Percentiles rank a stretch among this genome's conserved stretches.
Conservation (phyloP, 2,329 filamentous ascomycete species). For the Apiospora koreana region DNA sequence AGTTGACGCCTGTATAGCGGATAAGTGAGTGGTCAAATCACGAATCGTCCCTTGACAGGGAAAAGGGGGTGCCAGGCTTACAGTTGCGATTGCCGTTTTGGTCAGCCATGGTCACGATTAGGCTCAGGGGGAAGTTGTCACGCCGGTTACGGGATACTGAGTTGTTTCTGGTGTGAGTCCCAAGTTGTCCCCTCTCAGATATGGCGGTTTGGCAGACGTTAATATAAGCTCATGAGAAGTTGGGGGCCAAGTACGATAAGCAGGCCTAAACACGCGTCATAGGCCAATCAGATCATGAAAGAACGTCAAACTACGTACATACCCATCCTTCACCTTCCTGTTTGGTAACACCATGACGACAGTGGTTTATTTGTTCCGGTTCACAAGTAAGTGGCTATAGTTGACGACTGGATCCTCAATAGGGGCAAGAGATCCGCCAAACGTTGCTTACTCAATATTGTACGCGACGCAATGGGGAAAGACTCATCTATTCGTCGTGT, state of each 20-base stretch:
- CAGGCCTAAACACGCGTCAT: neutral
- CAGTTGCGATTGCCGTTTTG: conserved; percentile 6
- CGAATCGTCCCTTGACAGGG: too few relatives aligned
- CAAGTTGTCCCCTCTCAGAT: too few relatives aligned
- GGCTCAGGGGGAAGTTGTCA: neutral
- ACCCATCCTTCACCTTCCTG: neutral
- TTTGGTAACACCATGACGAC: conserved; percentile 1
- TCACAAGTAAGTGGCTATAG: neutral
- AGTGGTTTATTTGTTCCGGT: neutral
- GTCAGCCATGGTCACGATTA: neutral
- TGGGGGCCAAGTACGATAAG: conserved; percentile 4
- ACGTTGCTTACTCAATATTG: neutral
- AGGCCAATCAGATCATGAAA: neutral
- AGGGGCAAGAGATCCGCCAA: neutral
- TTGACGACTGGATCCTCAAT: neutral
- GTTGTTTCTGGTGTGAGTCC: too few relatives aligned
- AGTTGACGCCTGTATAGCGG: neutral
- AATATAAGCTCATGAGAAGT: neutral
- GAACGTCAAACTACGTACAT: neutral
- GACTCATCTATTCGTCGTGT: neutral
- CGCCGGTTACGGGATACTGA: neutral
- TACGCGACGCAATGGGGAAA: neutral
- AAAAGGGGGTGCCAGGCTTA: neutral
- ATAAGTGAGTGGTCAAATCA: neutral
- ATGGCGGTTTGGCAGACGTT: neutral